These are phyloP conservation scores for Silybum marianum DNA, from an alignment of 129 eudicot genomes.

Conservation along the genomic window DNA sequence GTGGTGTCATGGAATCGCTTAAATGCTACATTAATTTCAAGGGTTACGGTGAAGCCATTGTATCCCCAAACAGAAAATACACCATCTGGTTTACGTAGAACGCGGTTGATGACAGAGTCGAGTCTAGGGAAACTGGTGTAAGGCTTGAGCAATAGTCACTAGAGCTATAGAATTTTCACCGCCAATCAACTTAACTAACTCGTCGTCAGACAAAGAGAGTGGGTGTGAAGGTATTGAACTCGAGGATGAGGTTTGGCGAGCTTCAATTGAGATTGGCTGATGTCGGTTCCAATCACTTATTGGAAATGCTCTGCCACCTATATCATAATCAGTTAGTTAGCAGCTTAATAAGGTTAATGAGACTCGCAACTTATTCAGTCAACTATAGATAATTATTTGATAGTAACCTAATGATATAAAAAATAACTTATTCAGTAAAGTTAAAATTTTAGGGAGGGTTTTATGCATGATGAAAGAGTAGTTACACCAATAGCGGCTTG, in stretches of 20 bases:
- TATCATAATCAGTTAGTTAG: too few species aligned
- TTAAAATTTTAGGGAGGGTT: background rate
- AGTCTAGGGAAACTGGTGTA: constrained; percentile 64
- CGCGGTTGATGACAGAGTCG: constrained; percentile 40
- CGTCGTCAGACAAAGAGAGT: constrained; percentile 35
- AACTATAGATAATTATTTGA: too few species aligned
- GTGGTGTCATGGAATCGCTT: constrained; percentile 34
- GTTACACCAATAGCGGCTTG: constrained; percentile 56
- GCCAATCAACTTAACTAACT: constrained; percentile 33
- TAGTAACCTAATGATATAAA: too few species aligned
- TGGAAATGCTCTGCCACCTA: constrained; percentile 58
- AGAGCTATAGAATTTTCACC: constrained; percentile 45
- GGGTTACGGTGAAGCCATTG: constrained; percentile 38
- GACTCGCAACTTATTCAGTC: too few species aligned
- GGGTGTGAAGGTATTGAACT: constrained; percentile 49
- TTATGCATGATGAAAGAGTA: background rate
- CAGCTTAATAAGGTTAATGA: too few species aligned
- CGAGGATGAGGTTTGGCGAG: constrained; percentile 44
- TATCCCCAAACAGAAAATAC: constrained; percentile 59
- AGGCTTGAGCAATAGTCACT: constrained; percentile 58
- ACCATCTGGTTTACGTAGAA: constrained; percentile 50
- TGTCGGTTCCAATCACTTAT: constrained; percentile 56
- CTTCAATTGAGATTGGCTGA: constrained; percentile 47
- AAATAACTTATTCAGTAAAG: too few species aligned
- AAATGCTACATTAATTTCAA: constrained; percentile 39